Evolutionary conservation across 495 filamentous ascomycete genomes (phyloP), one percentile per base, ranked within the genome.

Genomic region (Penicillium mononematosum): DNA sequence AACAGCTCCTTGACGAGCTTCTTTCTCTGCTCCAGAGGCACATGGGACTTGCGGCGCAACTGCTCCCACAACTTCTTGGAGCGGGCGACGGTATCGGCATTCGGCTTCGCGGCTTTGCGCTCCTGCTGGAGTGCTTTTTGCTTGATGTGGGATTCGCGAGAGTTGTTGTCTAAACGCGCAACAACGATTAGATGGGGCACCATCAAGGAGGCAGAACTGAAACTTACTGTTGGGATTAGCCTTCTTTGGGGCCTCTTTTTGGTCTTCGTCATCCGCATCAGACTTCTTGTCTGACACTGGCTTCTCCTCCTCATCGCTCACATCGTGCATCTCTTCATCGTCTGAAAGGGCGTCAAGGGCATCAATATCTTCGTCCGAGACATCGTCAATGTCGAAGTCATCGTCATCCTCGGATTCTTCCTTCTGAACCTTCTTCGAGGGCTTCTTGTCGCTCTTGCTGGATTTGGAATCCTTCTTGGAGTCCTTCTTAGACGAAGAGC

Each of bases 11-110:
- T 83, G 32, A 98, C 87, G 19, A 98, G 82, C 69, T 86, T 81
- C 70, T 93, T 89, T 51, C 95, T 81, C 71, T 98, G 91, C 41
- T 91, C 89, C 54, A 81, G 79, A 17, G 90, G 87, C 1, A 97
- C 89, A 63, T 96, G 90, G 9, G 91, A 95, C 72, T 96, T 96
- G 58, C 89, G 83, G 55, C 95, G 86, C 59, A 99, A 72, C 55
- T 87, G 85, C 75, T 99, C 95, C 95, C 95, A 99, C 36, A 99
- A 79, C 76, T 96, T 91, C 78, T 98, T 98, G 4, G 91, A 89
- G 43, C 90, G 85, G n/a, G 84, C 81, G 58, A 99, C 86, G 53
- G 85, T 84, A 63, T 96, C 91, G 58, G 93, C 91, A 54, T 96
- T 85, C 8, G 95, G 95, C 70, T 96, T 97, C 24, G 88, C 85